These are phyloP conservation scores for Phytophthora multivora DNA, from an alignment of 352 stramenopile genomes.

Conservation along the genomic window DNA sequence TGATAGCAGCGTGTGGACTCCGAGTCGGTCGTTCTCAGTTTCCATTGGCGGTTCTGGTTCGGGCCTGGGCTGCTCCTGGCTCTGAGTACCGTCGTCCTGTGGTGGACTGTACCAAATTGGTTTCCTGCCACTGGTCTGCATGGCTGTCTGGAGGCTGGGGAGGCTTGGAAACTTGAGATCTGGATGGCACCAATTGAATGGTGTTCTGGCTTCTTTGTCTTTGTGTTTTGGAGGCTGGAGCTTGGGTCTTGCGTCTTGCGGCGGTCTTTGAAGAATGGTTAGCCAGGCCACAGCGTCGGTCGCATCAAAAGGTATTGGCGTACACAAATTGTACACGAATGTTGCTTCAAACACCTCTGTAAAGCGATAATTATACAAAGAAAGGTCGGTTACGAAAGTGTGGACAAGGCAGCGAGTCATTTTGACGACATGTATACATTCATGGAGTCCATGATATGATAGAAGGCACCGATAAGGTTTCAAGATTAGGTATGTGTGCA, in stretches of 20 bases:
- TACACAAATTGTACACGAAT: conserved; percentile 41
- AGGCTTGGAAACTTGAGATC: neutral
- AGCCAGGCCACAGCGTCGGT: conserved; percentile 1
- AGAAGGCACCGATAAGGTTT: neutral
- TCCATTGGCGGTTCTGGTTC: conserved; percentile 24
- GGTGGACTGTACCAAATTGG: conserved; percentile 33
- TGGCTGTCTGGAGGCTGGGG: conserved; percentile 2
- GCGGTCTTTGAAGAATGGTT: conserved; percentile 37
- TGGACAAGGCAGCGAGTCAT: too few relatives aligned
- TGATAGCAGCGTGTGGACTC: conserved; percentile 27
- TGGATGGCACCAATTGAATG: neutral
- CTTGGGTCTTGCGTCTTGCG: conserved; percentile 20
- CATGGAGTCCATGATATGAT: too few relatives aligned
- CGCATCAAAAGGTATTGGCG: conserved; percentile 18
- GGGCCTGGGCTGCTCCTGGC: conserved; percentile 13
- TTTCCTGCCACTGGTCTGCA: conserved; percentile 20
- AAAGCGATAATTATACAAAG: conserved; percentile 15
- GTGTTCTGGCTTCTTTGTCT: conserved; percentile 12
- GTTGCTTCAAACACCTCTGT: conserved; percentile 11
- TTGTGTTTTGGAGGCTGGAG: conserved; percentile 19
- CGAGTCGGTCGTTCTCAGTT: conserved; percentile 20
- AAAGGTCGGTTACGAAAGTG: too few relatives aligned
- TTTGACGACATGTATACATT: too few relatives aligned
- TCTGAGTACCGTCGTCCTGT: conserved; percentile 8
- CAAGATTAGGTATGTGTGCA: too few relatives aligned